phyloP scores from a whole-genome alignment of 2,329 filamentous ascomycete species.

The Nakataea oryzae region DNA sequence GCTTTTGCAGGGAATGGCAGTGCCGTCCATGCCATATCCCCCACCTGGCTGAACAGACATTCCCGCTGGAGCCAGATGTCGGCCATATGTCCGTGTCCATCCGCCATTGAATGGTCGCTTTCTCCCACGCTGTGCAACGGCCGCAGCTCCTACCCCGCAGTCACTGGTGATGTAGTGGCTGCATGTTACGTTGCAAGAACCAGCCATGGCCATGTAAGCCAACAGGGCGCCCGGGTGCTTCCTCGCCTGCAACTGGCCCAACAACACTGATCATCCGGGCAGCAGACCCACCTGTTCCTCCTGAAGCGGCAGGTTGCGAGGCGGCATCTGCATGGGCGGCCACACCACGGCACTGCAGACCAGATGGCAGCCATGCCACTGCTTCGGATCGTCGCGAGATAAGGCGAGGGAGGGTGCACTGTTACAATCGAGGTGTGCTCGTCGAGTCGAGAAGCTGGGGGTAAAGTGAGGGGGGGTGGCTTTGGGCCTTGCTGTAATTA shows the following conservation, averaged over 20 bases:
- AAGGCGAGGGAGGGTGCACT: not conserved
- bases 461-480: not conserved
- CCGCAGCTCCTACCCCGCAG: not conserved
- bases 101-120: no score
- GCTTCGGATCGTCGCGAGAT: not conserved
- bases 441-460: not conserved
- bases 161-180: not conserved
- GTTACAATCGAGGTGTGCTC: not conserved
- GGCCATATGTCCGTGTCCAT: no score
- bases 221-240: no score
- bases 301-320: not conserved
- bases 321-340: not conserved
- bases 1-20: no score
- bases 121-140: not conserved
- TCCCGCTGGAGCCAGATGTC: no score
- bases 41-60: no score
- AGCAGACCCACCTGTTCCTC: not conserved
- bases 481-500: no score
- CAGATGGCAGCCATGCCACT: not conserved
- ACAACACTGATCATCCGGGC: not conserved
- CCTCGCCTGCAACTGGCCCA: not conserved
- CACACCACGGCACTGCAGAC: no score
- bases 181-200: not conserved
- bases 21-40: no score
- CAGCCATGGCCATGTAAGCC: not conserved